phyloP scores from a whole-genome alignment of 208 protist species.

The Angomonas deanei region DNA sequence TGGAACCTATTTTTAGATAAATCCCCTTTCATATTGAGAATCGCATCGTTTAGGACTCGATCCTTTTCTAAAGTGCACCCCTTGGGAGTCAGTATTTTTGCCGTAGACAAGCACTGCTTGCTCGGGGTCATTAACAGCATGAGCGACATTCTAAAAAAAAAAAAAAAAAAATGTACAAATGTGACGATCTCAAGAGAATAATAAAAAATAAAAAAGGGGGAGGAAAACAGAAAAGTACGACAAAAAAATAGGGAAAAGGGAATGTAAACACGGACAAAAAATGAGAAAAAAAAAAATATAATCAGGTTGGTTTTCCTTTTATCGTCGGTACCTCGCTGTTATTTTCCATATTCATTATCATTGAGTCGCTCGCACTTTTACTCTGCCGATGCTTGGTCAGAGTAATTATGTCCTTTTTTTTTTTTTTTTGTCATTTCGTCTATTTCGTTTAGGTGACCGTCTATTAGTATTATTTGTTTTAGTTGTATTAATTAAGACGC shows the following conservation, averaged over 20 bases:
- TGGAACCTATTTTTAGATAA: constrained; percentile 36
- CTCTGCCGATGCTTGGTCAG: too few species aligned
- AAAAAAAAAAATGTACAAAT: not conserved
- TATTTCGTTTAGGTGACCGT: too few species aligned
- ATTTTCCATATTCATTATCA: constrained; percentile 3
- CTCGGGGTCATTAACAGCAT: constrained; percentile 15
- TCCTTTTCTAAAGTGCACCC: constrained; percentile 60
- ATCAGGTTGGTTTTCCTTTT: too few species aligned
- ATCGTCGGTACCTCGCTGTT: too few species aligned
- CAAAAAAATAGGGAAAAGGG: not conserved
- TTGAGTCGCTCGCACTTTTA: too few species aligned
- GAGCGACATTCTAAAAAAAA: not conserved
- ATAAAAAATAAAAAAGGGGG: constrained; percentile 7
- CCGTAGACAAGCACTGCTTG: constrained; percentile 23
- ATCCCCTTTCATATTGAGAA: constrained; percentile 55
- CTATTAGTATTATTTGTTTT: not conserved
- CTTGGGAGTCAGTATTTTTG: constrained; percentile 46
- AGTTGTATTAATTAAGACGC: too few species aligned
- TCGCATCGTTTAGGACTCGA: constrained; percentile 21
- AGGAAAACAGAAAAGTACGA: not conserved
- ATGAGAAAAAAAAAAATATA: constrained; percentile 1
- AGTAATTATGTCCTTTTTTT: not conserved
- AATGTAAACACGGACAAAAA: not conserved
- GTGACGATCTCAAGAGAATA: not conserved
- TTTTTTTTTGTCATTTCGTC: not conserved